Evolutionary conservation across 2,329 filamentous ascomycete genomes (phyloP), one percentile per base, ranked within the genome.

Genomic region (Didymellaceae sp.): DNA sequence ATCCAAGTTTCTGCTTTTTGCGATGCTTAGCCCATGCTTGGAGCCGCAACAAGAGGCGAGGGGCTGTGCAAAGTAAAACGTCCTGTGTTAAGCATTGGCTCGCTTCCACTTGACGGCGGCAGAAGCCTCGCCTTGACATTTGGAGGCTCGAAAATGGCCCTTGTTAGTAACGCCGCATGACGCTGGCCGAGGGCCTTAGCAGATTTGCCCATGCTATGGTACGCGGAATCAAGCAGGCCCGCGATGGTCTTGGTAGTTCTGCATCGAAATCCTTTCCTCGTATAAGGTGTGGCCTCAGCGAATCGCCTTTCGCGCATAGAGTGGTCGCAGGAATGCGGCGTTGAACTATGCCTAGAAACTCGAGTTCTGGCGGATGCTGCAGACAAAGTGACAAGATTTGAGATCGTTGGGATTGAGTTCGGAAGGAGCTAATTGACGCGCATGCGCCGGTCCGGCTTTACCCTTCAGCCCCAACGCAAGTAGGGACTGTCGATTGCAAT

Each of bases 1-100:
- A 52, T 37, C 31, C 13, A 37, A 42, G 31, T 42, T 37, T 37
- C 22, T 44, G 28, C 28, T 24, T 34, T 21, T 28, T 34, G 14
- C 18, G n/a, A 18, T 28, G n/a, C 22, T 10, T 34, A 45, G 25
- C 20, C 14, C 25, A 42, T 16, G 20, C 21, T 38, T 24, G 21
- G 43, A 32, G 32, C 20, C 38, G 48, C 25, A 26, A 33, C 4
- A 21, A 17, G 8, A 24, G 16, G 17, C 22, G 39, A 14, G 14
- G 31, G 31, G 31, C 26, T 13, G n/a, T n/a, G n/a, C n/a, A n/a
- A 41, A 13, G 24, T 18, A 6, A 11, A 7, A 8, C 26, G 48
- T 20, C 26, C 16, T 52, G 35, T 42, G 25, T 38, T 21, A 45
- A 38, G 26, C 35, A n/a, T 20, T 32, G 24, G 31, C 31, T 26